phyloP scores from a whole-genome alignment of 129 eudicot species.

The Flaveria bidentis region DNA sequence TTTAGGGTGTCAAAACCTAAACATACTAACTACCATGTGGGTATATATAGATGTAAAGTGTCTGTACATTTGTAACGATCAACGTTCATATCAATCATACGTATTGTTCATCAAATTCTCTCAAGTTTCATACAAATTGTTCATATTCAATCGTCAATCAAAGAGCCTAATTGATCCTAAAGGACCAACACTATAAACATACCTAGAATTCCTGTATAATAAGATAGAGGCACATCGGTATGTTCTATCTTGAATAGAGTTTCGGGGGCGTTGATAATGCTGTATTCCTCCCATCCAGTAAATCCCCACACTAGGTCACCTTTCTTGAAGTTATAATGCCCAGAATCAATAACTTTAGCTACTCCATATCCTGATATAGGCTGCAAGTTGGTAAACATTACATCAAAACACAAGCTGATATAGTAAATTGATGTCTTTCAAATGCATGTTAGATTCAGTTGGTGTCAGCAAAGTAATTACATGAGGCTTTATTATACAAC shows the following conservation, averaged over 20 bases:
- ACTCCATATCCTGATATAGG: conserved; percentile 62
- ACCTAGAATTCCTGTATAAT: conserved; percentile 81
- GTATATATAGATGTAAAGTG: too few relatives aligned
- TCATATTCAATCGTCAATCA: too few relatives aligned
- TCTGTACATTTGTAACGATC: too few relatives aligned
- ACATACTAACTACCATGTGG: too few relatives aligned
- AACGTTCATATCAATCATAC: too few relatives aligned
- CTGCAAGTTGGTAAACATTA: conserved; percentile 33
- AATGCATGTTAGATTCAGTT: background rate
- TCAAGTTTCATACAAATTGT: too few relatives aligned
- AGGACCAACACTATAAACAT: background rate
- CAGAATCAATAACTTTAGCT: conserved; percentile 57
- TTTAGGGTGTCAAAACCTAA: too few relatives aligned
- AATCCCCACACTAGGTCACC: conserved; percentile 67
- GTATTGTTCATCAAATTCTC: too few relatives aligned
- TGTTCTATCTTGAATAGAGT: conserved; percentile 48
- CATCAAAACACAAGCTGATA: background rate
- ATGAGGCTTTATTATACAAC: background rate
- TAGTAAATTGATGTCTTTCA: conserved; percentile 1
- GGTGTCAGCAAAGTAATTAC: background rate
- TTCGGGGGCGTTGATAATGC: conserved; percentile 39
- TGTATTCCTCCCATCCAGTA: conserved; percentile 79
- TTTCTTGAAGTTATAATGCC: conserved; percentile 54
- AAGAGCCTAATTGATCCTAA: too few relatives aligned
- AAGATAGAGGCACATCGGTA: conserved; percentile 73